These are phyloP conservation scores for Hymenoscyphus salicellus DNA, from an alignment of 2,329 filamentous ascomycete species.

Conservation along the genomic window DNA sequence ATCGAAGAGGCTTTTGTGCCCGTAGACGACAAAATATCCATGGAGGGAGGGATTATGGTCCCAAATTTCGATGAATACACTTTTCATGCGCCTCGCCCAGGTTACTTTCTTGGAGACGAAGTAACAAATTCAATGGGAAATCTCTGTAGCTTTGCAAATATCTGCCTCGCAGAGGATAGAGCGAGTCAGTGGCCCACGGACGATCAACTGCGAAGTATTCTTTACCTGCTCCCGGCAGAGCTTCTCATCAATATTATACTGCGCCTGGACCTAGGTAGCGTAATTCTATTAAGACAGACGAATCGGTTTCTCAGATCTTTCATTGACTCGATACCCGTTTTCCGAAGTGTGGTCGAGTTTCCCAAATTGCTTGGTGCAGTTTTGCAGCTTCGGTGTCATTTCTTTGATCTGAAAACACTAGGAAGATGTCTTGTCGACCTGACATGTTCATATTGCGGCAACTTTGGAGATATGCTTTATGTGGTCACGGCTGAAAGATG, in stretches of 20 bases:
- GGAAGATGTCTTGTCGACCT: no score
- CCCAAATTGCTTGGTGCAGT: no score
- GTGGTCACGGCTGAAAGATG: no score
- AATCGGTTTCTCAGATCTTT: background rate
- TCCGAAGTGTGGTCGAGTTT: no score
- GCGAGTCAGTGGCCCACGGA: background rate
- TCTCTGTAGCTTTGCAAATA: background rate
- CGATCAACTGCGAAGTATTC: background rate
- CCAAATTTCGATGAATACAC: background rate
- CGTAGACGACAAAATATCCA: background rate
- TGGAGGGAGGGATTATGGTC: background rate
- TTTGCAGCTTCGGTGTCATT: no score
- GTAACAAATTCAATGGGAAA: background rate
- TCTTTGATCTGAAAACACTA: no score
- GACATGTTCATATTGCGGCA: no score
- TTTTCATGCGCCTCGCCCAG: background rate
- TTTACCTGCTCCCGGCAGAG: background rate
- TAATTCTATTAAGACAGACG: background rate
- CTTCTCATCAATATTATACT: background rate
- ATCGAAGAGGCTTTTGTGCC: background rate
- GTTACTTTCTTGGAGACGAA: background rate
- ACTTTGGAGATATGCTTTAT: no score
- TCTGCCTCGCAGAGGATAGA: background rate
- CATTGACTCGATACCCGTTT: no score
- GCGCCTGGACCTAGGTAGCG: background rate